Evolutionary conservation across 371 early-diverging fungal genomes (phyloP), one percentile per base, ranked within the genome.

Genomic region (Conidiobolus incongruus): DNA sequence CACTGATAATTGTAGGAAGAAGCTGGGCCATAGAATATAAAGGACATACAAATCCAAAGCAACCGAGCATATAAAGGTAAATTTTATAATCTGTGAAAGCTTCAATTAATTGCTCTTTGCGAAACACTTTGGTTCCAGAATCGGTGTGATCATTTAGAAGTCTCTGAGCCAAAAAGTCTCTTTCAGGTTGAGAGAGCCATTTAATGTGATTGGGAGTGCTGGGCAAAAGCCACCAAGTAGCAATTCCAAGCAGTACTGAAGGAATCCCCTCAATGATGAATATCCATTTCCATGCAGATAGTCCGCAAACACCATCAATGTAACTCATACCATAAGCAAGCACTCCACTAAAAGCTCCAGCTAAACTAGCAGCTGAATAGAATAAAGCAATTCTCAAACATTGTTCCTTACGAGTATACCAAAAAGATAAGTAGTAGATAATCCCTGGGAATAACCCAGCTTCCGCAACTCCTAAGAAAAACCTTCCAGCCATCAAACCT

Each of bases 321-420:
- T 65, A 59, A 47, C 53, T 47, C 12, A 74, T 57, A 28, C 47
- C 52, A 45, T 63, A 65, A 0, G 72, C 70, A 38, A 71, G 45
- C 11, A 70, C 51, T n/a, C 76, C 79, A 33, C 75, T 72, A 49
- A 78, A 67, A 1, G 74, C 76, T 8, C 82, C 79, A 19, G 84
- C 77, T 22, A 76, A 32, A 3, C 75, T 64, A 3, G 72, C 55
- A 10, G 66, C 63, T 12, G 65, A 49, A 48, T 70, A 77, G 48
- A 80, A 81, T 38, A 71, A 44, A 1, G 75, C 75, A 17, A 75
- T 61, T 26, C 86, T 73, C 38, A 65, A 59, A 10, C 81, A 72
- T 52, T 70, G 69, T 54, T 85, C 85, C n/a, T 59, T 47, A 8
- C 70, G 64, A 11, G 66, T 66, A 46, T 84, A 87, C 75, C 83